Base-by-base conservation (phyloP, 2,329 filamentous ascomycete genomes). In the Diaporthe vaccinii region DNA sequence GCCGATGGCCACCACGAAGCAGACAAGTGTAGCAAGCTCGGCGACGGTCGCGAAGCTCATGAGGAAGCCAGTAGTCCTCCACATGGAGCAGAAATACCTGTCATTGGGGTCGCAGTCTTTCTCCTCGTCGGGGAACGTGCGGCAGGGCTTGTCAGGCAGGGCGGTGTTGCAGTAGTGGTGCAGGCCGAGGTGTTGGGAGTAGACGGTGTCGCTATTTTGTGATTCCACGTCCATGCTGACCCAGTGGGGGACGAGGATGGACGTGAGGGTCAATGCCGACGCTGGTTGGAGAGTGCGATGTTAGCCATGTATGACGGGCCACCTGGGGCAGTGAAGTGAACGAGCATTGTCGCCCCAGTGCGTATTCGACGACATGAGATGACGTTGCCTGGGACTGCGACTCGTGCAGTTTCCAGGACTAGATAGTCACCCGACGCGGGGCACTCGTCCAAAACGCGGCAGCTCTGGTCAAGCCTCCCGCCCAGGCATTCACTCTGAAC, bases 1-100 rank as follows among this genome's bases (percentile, higher is more conserved):
- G 2, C 89, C 85, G 78, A 98, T 86, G 62, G 98, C 91, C 68
- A 97, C 91, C 41, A 93, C 81, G 84, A 96, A 98, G 25, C 92
- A 91, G 39, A 98, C 92, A n/a, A 98, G 84, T 9, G 92, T 92
- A 73, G 93, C 95, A 55, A 97, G 89, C 83, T 98, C 93, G 53
- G 97, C 83, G n/a, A 98, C 92, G 51, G 95, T 91, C 10, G 94
- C 90, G 79, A 98, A 94, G 71, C 93, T 76, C 86, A 98, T 95
- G 78, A 98, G 85, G 84, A 98, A 98, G 34, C 94, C 95, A 49
- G 95, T 92, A 36, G 92, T 95, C 75, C 94, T 91, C 96, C 96
- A 99, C 89, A 97, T 93, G 80, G 92, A 93, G 87, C 97, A 98
- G 85, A 98, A 98, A 80, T 92, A 91, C 70, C 91, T 89, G 79